Evolutionary conservation across 208 protist genomes (phyloP), one percentile per base, ranked within the genome.

Genomic region (Porcisia deanei): DNA sequence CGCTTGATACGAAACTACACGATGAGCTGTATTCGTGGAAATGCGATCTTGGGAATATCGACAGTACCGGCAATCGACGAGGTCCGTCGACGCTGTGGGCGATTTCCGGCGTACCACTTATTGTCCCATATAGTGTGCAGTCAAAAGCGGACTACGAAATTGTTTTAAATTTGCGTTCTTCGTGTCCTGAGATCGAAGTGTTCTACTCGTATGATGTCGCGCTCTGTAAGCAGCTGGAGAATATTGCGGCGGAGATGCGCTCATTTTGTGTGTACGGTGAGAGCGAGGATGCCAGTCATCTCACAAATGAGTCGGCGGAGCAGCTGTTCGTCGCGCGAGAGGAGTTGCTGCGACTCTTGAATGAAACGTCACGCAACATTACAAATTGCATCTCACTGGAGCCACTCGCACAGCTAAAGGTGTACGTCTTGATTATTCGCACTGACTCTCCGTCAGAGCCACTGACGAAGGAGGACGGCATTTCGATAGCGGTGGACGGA

Each of bases 21-120:
- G 88, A 97, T 77, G 89, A 91, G 73, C 75, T 97, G 34, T 97
- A 97, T 72, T 85, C 88, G 1, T 97, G 93, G 86, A 86, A 91
- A 37, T 85, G 82, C 54, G 81, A 86, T 55, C 55, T 82, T 30
- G 39, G 49, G 53, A 76, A 58, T 68, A 83, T 58, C 2, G 73
- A 77, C 53, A 64, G 9, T 37, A 60, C 37, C 59, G 54, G 49
- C 34, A 47, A 22, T 70, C 67, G 71, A 60, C 43, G 66, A 39
- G 63, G 75, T 1, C 49, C 75, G n/a, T 72, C 71, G 12, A 52
- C 69, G 16, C 73, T 95, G 34, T 83, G 82, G 70, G 88, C 91
- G 9, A 88, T 97, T 60, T 83, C 84, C 6, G 89, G 89, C 60
- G 84, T 94, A 9, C 93, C 93, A n/a, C 79, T 94, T 34, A 73